Evolutionary conservation across 1,284 basidiomycete species (phyloP).

Genomic region (Fereydounia khargensis): DNA sequence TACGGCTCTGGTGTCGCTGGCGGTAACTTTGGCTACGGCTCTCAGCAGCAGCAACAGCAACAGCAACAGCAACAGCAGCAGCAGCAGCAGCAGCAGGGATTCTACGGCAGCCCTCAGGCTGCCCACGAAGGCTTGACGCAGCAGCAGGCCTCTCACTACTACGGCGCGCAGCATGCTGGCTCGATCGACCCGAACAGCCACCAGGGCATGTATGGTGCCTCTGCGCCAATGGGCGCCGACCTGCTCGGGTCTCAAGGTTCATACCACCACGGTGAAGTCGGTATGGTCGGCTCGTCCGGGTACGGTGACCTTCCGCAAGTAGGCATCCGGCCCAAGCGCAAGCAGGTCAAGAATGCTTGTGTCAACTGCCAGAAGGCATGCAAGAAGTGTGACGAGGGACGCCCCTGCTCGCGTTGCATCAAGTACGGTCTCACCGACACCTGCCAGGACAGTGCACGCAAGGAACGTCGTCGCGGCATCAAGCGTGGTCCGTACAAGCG

Average conservation of each 20-base stretch:
- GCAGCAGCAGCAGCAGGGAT: slow-evolving; percentile 5
- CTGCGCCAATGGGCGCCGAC: not conserved
- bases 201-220: not conserved
- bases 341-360: slow-evolving; percentile 86
- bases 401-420: slow-evolving; percentile 79
- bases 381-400: slow-evolving; percentile 84
- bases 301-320: slow-evolving; percentile 18
- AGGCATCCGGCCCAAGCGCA: slow-evolving; percentile 64
- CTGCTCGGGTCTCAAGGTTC: slow-evolving; percentile 13
- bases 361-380: slow-evolving; percentile 84
- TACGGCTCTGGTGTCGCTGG: slow-evolving; percentile 17
- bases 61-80: slow-evolving; percentile 13
- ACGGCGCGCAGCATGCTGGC: slow-evolving; percentile 15
- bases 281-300: slow-evolving; percentile 15
- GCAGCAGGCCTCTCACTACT: slow-evolving; percentile 9
- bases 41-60: slow-evolving; percentile 12
- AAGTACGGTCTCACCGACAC: slow-evolving; percentile 77
- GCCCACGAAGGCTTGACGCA: not conserved
- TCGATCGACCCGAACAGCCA: not conserved
- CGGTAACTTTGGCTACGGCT: too few species aligned
- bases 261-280: slow-evolving; percentile 20
- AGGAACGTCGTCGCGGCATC: slow-evolving; percentile 79
- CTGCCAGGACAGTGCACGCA: slow-evolving; percentile 76
- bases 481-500: slow-evolving; percentile 90
- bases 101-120: slow-evolving; percentile 16